A percentile compares a stretch with the other conserved stretches of the same genome.
These are phyloP conservation scores for Daldinia grandis DNA, from an alignment of 495 filamentous ascomycete genomes.

Conservation along the genomic window DNA sequence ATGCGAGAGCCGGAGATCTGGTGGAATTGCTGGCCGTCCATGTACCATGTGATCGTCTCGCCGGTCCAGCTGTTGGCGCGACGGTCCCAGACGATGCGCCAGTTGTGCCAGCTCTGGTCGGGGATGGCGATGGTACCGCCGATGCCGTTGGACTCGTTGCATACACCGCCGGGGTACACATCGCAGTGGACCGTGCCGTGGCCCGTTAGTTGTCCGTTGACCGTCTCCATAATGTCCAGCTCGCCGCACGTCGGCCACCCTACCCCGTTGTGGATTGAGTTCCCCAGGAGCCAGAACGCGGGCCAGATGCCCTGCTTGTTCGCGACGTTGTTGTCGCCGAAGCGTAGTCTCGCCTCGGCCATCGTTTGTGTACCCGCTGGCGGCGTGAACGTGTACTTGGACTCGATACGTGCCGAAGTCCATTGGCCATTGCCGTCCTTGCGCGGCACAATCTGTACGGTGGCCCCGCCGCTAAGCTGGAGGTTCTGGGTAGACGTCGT, in stretches of 20 bases:
- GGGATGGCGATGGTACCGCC: slow-evolving; percentile 44
- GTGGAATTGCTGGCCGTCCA: slow-evolving; percentile 55
- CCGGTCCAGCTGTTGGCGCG: slow-evolving; percentile 47
- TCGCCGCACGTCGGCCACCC: slow-evolving; percentile 60
- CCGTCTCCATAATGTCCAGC: slow-evolving; percentile 60
- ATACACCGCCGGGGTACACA: slow-evolving; percentile 52
- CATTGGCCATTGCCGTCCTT: slow-evolving; percentile 48
- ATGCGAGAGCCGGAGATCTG: slow-evolving; percentile 51
- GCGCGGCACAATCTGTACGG: slow-evolving; percentile 58
- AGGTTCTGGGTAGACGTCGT: slow-evolving; percentile 46
- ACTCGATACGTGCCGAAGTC: slow-evolving; percentile 61
- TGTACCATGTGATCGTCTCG: slow-evolving; percentile 59
- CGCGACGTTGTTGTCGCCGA: slow-evolving; percentile 49
- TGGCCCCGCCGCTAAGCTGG: slow-evolving; percentile 54
- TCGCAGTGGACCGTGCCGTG: slow-evolving; percentile 61
- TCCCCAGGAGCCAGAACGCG: slow-evolving; percentile 62
- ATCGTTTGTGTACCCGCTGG: slow-evolving; percentile 49
- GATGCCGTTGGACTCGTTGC: slow-evolving; percentile 58
- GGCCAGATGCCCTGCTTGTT: slow-evolving; percentile 63
- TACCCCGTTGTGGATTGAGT: slow-evolving; percentile 50
- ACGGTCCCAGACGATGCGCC: slow-evolving; percentile 57
- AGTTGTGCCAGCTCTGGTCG: slow-evolving; percentile 58
- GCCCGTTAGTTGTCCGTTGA: slow-evolving; percentile 55
- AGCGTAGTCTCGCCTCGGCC: slow-evolving; percentile 54
- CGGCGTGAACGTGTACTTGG: slow-evolving; percentile 55